Evolutionary conservation across 208 protist species (phyloP), one percentile per base, ranked within the genome.

Genomic region (Trypanosoma boissoni): DNA sequence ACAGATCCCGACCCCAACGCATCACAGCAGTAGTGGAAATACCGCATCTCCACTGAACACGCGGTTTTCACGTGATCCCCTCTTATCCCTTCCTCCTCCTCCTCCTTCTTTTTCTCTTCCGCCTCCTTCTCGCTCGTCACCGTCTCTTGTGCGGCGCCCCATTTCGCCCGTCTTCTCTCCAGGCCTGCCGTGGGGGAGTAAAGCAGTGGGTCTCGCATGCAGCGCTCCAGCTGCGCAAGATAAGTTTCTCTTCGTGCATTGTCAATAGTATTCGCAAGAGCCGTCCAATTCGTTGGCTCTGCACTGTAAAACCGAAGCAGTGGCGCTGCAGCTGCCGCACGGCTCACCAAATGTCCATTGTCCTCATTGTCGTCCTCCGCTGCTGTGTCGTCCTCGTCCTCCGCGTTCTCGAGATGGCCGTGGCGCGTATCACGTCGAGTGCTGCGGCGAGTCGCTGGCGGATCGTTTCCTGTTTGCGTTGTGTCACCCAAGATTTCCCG

Each of bases 171-270:
- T 2, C 10, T 41, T 21, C 28, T 51, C 9, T 24, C 26, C n/a
- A 45, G 66, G 41, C 56, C 66, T 14, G 34, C 41, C 24, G 64
- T 39, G 2, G 68, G 45, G 36, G 60, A 74, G 20, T 49, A 69
- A n/a, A 74, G 32, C 8, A 68, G 43, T 9, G 72, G 72, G 44
- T 66, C 61, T 24, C 48, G 58, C 20, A 78, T 52, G 44, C 72
- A 78, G 14, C 27, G 14, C 45, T 66, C 52, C 3, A 78, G 46
- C 24, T 57, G 43, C 0, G 41, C 36, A 42, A 62, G 64, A 56
- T 67, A 73, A 44, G 73, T 21, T 8, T 18, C 37, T 6, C 24
- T n/a, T 57, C 64, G 39, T 1, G 43, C 23, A 8, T n/a, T 28
- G 20, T 58, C 55, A 43, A 64, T 31, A n/a, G 2, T 55, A 10